Conservation (phyloP, 371 early-diverging fungal genomes). For the Batrachochytrium dendrobatidis region DNA sequence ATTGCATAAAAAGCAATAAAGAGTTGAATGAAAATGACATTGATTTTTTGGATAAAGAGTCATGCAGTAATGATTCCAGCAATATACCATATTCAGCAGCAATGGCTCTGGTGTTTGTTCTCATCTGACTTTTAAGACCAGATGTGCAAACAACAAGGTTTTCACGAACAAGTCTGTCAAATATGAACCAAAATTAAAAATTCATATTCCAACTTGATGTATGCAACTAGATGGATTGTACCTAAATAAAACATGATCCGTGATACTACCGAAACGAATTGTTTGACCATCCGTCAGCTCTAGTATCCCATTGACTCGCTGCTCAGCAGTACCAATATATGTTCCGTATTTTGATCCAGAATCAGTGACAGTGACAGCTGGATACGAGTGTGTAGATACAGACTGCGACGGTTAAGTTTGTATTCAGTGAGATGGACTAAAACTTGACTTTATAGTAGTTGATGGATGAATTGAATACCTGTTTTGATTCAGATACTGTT, state of each 20-base stretch:
- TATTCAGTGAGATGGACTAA: too few relatives aligned
- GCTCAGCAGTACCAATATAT: neutral
- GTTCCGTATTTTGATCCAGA: neutral
- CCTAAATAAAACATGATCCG: neutral
- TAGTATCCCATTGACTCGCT: neutral
- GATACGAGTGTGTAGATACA: too few relatives aligned
- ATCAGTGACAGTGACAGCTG: neutral
- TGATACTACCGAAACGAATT: neutral
- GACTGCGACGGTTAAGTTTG: too few relatives aligned
- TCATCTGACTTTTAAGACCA: neutral
- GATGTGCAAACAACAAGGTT: neutral
- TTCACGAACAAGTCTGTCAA: neutral
- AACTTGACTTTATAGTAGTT: too few relatives aligned
- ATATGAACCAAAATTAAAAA: neutral
- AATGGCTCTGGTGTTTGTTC: neutral
- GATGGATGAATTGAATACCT: too few relatives aligned
- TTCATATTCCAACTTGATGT: neutral
- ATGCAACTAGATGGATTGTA: neutral
- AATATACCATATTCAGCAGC: neutral
- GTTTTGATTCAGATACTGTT: too few relatives aligned
- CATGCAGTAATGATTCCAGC: too few relatives aligned
- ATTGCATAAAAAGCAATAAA: too few relatives aligned
- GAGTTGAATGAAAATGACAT: too few relatives aligned
- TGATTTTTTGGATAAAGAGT: too few relatives aligned
- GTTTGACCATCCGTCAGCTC: neutral